A percentile compares a stretch with the other conserved stretches of the same genome.
phyloP scores from a whole-genome alignment of 805 yeast species.

The Diddensiella transvaalensis region DNA sequence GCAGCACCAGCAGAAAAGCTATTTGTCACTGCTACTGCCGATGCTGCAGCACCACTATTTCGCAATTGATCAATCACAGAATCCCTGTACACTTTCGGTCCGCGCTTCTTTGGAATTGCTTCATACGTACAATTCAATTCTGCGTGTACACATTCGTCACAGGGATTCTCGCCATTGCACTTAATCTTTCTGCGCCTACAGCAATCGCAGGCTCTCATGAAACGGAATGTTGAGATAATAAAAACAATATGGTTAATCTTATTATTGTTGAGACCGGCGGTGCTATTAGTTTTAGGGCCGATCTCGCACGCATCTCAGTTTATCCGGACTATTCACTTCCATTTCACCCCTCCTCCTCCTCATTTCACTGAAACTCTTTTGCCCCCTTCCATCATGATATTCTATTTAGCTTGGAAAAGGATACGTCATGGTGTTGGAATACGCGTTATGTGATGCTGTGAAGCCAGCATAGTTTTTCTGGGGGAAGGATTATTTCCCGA shows the following conservation, averaged over 20 bases:
- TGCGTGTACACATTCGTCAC: slow-evolving; percentile 6
- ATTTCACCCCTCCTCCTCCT: too few species aligned
- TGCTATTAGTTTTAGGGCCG: neutral
- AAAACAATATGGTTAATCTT: too few species aligned
- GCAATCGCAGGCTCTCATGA: slow-evolving; percentile 7
- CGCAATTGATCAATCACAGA: slow-evolving; percentile 15
- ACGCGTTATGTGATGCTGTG: too few species aligned
- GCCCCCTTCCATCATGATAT: too few species aligned
- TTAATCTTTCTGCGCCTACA: slow-evolving; percentile 4
- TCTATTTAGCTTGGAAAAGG: too few species aligned
- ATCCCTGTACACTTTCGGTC: slow-evolving; percentile 14
- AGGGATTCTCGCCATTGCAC: slow-evolving; percentile 11
- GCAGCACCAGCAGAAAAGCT: too few species aligned
- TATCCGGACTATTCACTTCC: neutral
- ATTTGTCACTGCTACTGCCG: too few species aligned
- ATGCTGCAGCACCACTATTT: neutral
- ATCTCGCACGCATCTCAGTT: neutral
- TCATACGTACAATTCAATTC: slow-evolving; percentile 14
- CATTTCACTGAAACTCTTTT: too few species aligned
- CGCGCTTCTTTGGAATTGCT: slow-evolving; percentile 8
- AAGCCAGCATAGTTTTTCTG: too few species aligned
- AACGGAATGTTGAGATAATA: neutral
- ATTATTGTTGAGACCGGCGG: too few species aligned
- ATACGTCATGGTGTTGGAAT: too few species aligned
- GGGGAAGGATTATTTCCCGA: neutral